Percentiles rank a stretch among this genome's conserved stretches.
Evolutionary conservation across 768 basidiomycete species (phyloP).

Genomic region (Mycena belliarum): DNA sequence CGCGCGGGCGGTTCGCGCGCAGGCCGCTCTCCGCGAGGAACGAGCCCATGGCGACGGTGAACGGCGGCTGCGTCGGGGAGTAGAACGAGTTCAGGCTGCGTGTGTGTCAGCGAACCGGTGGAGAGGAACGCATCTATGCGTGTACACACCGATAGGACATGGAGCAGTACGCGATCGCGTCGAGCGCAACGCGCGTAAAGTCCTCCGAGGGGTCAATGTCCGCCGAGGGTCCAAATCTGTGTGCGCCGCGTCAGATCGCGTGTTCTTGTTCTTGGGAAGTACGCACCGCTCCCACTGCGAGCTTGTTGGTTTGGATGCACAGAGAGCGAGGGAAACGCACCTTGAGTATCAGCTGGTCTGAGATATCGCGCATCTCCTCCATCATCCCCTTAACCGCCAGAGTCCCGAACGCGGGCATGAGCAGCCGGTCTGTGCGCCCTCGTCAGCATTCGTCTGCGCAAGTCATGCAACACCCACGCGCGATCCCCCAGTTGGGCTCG

Average conservation of each 20-base stretch:
- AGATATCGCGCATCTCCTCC: conserved; percentile 48
- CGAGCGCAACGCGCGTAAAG: conserved; percentile 49
- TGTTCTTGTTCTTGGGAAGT: no score
- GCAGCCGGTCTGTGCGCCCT: conserved; percentile 29
- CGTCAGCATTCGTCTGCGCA: background rate
- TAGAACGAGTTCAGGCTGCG: conserved; percentile 50
- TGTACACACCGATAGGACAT: conserved; percentile 39
- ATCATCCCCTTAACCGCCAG: conserved; percentile 46
- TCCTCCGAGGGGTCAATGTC: conserved; percentile 46
- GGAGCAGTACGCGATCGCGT: conserved; percentile 46
- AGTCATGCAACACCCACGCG: conserved; percentile 36
- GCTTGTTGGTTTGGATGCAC: no score
- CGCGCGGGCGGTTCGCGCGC: conserved; percentile 35
- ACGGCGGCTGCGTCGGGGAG: conserved; percentile 37
- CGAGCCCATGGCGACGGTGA: conserved; percentile 41
- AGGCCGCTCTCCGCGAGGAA: conserved; percentile 40
- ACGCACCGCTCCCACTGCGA: conserved; percentile 40
- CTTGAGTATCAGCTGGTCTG: conserved; percentile 43
- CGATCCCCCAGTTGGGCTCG: conserved; percentile 49
- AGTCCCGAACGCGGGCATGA: conserved; percentile 40
- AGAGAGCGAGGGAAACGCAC: background rate
- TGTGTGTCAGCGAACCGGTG: no score
- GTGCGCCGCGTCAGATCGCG: no score
- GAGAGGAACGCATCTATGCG: no score
- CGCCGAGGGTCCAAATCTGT: conserved; percentile 43